Conservation (phyloP, 2,329 filamentous ascomycete genomes). For the Teratosphaeria gauchensis region DNA sequence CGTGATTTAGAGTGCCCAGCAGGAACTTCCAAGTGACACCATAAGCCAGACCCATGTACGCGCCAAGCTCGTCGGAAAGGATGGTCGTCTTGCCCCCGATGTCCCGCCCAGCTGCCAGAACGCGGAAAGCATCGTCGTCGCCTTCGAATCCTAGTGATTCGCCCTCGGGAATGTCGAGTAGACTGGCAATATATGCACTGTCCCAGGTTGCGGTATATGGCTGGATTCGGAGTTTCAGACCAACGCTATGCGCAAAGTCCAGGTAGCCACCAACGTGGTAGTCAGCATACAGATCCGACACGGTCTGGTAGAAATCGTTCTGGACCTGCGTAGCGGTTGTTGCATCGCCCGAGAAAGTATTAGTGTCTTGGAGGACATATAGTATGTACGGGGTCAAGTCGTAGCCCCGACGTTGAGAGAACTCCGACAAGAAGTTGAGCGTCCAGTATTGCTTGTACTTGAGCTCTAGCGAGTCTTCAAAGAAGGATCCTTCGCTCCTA, state of each 20-base stretch:
- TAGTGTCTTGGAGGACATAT: too few relatives aligned
- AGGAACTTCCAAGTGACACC: background rate
- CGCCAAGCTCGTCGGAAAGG: background rate
- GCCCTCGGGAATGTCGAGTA: background rate
- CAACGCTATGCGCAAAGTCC: too few relatives aligned
- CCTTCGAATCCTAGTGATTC: background rate
- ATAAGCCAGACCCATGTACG: background rate
- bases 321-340: background rate
- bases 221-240: too few relatives aligned
- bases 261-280: too few relatives aligned
- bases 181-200: background rate
- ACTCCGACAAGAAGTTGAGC: background rate
- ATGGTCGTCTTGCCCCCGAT: background rate
- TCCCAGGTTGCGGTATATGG: background rate
- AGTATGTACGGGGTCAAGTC: background rate
- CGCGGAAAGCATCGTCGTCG: background rate
- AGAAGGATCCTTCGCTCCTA: background rate
- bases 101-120: background rate
- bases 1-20: background rate
- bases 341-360: background rate
- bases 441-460: background rate
- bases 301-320: background rate
- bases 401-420: background rate
- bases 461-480: background rate
- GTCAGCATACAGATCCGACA: too few relatives aligned